Evolutionary conservation across 176 grass and related monocot species (phyloP).

Genomic region (Oryza brachyantha): DNA sequence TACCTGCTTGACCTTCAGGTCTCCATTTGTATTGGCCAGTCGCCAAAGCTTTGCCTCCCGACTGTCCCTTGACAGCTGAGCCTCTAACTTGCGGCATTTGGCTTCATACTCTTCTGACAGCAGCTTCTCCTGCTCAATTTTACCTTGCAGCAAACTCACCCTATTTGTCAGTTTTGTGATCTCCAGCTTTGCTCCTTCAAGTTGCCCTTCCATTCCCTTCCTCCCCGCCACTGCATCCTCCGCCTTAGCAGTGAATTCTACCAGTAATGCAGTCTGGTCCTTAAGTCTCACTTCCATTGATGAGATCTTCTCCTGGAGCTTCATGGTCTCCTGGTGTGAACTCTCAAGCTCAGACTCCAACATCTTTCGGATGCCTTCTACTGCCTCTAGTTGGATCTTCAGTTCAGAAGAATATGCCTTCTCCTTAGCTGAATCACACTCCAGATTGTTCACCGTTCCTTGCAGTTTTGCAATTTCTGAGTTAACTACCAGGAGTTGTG

Average conservation of each 20-base stretch:
- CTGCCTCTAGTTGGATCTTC: conserved; percentile 57
- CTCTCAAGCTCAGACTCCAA: conserved; percentile 64
- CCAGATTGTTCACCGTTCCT: conserved; percentile 15
- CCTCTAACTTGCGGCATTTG: conserved; percentile 79
- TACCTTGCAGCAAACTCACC: conserved; percentile 59
- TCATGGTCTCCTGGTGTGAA: conserved; percentile 43
- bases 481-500: conserved; percentile 34
- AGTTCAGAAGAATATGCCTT: conserved; percentile 52
- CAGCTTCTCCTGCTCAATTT: conserved; percentile 74
- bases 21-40: conserved; percentile 53
- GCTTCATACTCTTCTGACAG: conserved; percentile 69
- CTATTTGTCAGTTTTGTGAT: conserved; percentile 52
- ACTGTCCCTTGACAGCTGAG: conserved; percentile 61
- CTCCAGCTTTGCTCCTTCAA: conserved; percentile 58
- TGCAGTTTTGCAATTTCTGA: conserved; percentile 37
- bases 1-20: conserved; percentile 90
- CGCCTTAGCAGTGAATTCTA: conserved; percentile 60
- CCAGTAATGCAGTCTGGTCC: conserved; percentile 59
- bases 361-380: conserved; percentile 55
- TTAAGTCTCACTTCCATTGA: conserved; percentile 56
- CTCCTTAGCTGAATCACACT: conserved; percentile 39
- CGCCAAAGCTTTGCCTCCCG: conserved; percentile 57
- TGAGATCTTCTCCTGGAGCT: conserved; percentile 50
- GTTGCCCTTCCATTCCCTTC: conserved; percentile 51
- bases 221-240: conserved; percentile 54